Conservation (phyloP, 2,329 filamentous ascomycete species). For the Colletotrichum sp. region DNA sequence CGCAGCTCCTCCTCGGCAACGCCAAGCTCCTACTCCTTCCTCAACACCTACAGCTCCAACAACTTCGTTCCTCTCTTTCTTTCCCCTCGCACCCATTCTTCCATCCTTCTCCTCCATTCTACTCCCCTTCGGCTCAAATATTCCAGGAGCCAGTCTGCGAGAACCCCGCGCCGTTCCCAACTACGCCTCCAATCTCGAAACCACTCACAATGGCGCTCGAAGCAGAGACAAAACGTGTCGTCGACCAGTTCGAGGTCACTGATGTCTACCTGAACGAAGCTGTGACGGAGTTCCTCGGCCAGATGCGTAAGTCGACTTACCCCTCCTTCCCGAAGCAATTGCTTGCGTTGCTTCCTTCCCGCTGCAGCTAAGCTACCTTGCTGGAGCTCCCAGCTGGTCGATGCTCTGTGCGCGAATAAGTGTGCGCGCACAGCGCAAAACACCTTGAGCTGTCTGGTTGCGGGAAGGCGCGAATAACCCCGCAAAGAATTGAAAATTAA, state of each 20-base stretch:
- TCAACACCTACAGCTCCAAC: conserved; percentile 19
- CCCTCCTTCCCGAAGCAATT: not conserved
- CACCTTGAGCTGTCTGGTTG: not conserved
- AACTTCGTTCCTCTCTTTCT: conserved; percentile 31
- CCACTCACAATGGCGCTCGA: conserved; percentile 66
- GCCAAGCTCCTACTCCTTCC: conserved; percentile 40
- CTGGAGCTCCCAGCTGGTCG: not conserved
- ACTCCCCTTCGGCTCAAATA: conserved; percentile 47
- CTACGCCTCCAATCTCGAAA: conserved; percentile 57
- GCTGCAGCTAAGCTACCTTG: not conserved
- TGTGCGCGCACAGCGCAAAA: conserved; percentile 6
- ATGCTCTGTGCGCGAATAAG: not conserved
- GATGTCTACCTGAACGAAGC: conserved; percentile 79
- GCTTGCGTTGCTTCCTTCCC: not conserved
- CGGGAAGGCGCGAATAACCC: not conserved
- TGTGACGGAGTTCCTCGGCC: conserved; percentile 83
- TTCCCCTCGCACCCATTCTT: conserved; percentile 29
- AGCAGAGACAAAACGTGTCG: conserved; percentile 79
- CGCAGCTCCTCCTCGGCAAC: conserved; percentile 58
- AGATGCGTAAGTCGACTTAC: conserved; percentile 68
- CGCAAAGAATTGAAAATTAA: not conserved
- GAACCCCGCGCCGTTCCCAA: conserved; percentile 60
- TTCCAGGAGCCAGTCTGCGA: conserved; percentile 57
- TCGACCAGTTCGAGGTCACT: conserved; percentile 84
- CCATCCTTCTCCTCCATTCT: conserved; percentile 32